phyloP scores from a whole-genome alignment of 352 stramenopile genomes.

The Phytophthora hybrid region DNA sequence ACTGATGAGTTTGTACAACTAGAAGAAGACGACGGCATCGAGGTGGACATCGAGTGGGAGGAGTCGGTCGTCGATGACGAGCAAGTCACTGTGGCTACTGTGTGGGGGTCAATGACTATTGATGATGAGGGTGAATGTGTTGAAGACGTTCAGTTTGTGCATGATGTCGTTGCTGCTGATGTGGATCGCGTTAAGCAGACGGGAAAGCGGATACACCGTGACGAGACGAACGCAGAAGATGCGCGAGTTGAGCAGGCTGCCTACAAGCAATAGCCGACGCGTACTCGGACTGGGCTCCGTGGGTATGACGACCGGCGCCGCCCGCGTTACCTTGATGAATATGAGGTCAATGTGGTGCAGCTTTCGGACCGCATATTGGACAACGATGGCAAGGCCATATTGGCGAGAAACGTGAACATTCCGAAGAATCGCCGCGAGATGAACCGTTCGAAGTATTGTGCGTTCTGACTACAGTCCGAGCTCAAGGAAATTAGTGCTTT shows the following conservation, averaged over 20 bases:
- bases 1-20: too few relatives aligned
- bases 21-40: background rate
- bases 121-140: background rate
- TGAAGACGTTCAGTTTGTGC: background rate
- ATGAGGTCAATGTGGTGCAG: background rate
- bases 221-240: background rate
- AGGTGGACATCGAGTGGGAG: background rate
- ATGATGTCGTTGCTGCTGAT: background rate
- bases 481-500: background rate
- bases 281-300: background rate
- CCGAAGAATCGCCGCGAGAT: background rate
- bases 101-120: background rate
- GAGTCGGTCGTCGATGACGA: background rate
- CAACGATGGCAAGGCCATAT: background rate
- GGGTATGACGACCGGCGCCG: background rate
- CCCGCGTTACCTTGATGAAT: background rate
- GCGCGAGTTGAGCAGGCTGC: background rate
- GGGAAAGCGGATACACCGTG: background rate
- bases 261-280: background rate
- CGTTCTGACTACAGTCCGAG: background rate
- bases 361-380: background rate
- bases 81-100: background rate
- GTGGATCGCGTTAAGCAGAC: background rate
- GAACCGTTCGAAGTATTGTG: background rate
- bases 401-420: background rate